Conservation (phyloP, 495 filamentous ascomycete genomes). For the Lepraria neglecta region DNA sequence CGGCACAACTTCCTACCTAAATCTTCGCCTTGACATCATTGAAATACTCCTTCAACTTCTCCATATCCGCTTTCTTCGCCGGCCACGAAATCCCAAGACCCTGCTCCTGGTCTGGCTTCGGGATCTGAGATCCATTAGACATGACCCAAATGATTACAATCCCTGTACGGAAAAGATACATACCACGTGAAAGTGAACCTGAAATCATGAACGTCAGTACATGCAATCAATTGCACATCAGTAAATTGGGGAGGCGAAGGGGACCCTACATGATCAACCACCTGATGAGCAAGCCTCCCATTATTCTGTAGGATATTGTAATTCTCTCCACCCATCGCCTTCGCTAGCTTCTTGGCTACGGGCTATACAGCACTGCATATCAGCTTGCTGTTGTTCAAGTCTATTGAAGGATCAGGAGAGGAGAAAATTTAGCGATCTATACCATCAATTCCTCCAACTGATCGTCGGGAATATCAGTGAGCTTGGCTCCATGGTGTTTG, state of each 20-base stretch:
- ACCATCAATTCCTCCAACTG: constrained; percentile 75
- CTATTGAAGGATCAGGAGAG: too few relatives aligned
- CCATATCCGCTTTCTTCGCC: constrained; percentile 68
- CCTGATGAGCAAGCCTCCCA: constrained; percentile 84
- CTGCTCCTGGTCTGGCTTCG: constrained; percentile 82
- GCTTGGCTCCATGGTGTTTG: constrained; percentile 88
- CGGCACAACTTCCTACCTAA: constrained; percentile 38
- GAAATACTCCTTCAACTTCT: constrained; percentile 67
- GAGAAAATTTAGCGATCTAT: constrained; percentile 13
- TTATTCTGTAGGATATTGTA: constrained; percentile 99
- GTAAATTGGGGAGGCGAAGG: too few relatives aligned
- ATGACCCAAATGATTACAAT: neutral
- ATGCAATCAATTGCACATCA: neutral
- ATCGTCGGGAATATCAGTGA: constrained; percentile 91
- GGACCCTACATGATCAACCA: constrained; percentile 76
- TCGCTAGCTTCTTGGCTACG: constrained; percentile 78
- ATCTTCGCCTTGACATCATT: constrained; percentile 88
- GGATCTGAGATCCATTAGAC: constrained; percentile 54
- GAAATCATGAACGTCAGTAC: constrained; percentile 1
- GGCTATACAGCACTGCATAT: constrained; percentile 44
- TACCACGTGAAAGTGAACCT: constrained; percentile 95
- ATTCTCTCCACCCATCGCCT: constrained; percentile 65
- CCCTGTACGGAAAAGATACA: constrained; percentile 22
- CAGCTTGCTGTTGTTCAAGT: neutral
- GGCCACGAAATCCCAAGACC: constrained; percentile 82